Percentiles rank a stretch among this genome's conserved stretches.
Conservation (phyloP, 75 land plant species). For the Larix kaempferi region DNA sequence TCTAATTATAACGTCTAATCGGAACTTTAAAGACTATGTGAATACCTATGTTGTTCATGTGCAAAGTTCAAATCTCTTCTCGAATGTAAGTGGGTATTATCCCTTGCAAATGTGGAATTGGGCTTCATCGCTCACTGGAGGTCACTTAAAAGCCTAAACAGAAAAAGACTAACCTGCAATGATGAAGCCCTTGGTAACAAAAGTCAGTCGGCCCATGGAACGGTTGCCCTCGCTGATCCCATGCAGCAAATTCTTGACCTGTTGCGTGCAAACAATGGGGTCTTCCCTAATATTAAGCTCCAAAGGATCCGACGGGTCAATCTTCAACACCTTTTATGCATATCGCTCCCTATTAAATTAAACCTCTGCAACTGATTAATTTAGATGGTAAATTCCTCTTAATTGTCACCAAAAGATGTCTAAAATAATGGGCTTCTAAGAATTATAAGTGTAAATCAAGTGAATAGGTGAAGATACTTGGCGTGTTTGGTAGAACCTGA, state of each 20-base stretch:
- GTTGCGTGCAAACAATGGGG: constrained; percentile 76
- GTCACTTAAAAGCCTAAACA: no score
- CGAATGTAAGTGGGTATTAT: no score
- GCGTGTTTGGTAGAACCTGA: constrained; percentile 85
- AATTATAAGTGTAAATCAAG: background rate
- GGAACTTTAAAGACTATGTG: no score
- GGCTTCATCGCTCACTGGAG: no score
- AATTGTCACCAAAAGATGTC: background rate
- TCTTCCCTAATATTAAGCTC: constrained; percentile 88
- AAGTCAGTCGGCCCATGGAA: constrained; percentile 73
- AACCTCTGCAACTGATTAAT: constrained; percentile 53
- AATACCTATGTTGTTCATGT: no score
- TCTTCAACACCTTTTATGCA: constrained; percentile 78
- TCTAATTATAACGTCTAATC: no score
- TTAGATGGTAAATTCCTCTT: background rate
- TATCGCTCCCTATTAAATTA: constrained; percentile 84
- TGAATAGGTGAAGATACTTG: constrained; percentile 36
- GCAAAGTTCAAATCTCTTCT: no score
- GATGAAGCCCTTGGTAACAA: constrained; percentile 82
- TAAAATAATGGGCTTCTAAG: background rate
- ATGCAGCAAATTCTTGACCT: constrained; percentile 64
- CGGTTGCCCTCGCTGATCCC: constrained; percentile 85
- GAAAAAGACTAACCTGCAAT: constrained; percentile 59
- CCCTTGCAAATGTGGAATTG: no score
- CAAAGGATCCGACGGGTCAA: constrained; percentile 89